Evolutionary conservation across 208 protist species (phyloP), one percentile per base, ranked within the genome.

Genomic region (Acanthamoeba culbertsoni): DNA sequence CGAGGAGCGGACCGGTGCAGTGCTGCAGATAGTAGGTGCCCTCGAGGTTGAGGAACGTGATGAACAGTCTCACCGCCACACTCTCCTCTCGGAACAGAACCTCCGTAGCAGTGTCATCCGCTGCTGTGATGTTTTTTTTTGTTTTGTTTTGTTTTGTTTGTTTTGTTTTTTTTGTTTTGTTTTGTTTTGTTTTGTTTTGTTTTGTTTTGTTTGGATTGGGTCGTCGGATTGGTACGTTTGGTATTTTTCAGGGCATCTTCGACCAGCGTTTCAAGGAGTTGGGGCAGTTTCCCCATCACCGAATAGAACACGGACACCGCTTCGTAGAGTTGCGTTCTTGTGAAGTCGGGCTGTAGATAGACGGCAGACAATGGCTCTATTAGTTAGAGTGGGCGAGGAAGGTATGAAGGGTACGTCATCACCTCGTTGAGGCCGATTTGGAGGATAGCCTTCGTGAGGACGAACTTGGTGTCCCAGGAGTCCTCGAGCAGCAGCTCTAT

Each of bases 11-110:
- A 18, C 16, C 12, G 26, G 71, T 55, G 71, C 71, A 82, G 42
- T 82, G 42, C 12, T 28, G 16, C 4, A 42, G 71, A 31, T 82
- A 82, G 42, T 51, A 42, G 42, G n/a, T 28, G 45, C n/a, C 45
- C 71, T 82, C 71, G 12, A 43, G 71, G 26, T 42, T 42, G 12
- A 82, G n/a, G 45, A 82, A 82, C 6, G 71, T 82, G 42, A 42
- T 33, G 8, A 42, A 82, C 26, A 82, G 71, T 26, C 71, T 37
- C 37, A 82, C 71, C 7, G 42, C 71, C 12, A 33, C 42, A 16
- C 42, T 82, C 31, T 82, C 71, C 12, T 40, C 71, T 37, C 71
- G 71, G 71, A 82, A 82, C 45, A 82, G n/a, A n/a, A n/a, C n/a
- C n/a, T n/a, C n/a, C n/a, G n/a, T n/a, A n/a, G n/a, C n/a, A n/a